Evolutionary conservation across 2,329 filamentous ascomycete species (phyloP), one percentile per base, ranked within the genome.

Genomic region (Dactylellina haptotyla): DNA sequence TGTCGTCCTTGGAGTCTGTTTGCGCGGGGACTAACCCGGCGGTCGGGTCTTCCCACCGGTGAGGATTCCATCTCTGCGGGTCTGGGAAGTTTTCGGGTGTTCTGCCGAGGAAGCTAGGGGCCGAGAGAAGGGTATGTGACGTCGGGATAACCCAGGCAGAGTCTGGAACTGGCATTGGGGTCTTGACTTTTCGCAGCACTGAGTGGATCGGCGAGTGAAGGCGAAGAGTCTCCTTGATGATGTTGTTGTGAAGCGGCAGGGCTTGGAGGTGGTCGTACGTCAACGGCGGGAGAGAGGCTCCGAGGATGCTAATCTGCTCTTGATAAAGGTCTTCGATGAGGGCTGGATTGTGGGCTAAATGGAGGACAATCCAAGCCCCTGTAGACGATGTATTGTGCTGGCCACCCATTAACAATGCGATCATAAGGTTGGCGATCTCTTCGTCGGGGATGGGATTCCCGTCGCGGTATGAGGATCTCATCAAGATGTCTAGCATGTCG

Each of bases 121-220:
- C 92, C 39, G 93, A 89, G 76, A 98, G 88, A 46, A 98, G 87
- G 37, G 87, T 88, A 83, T 96, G 93, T 46, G 86, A 87, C 3
- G 90, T 87, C 5, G 94, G 93, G 76, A 98, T 88, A 65, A 91
- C 87, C 79, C 89, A 96, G 77, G 90, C 90, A 43, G 92, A 96
- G 76, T 90, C 91, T 28, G 92, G 88, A 25, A 97, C 87, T 9
- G 88, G 86, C 87, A 97, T 92, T 70, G 93, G 92, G 76, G 88
- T 87, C 84, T 94, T 97, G 81, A 97, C 94, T 78, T 91, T 90
- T 78, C 93, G 92, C 85, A 98, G 87, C 79, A 98, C 96, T 56
- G 91, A 95, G 85, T 97, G 93, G 79, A 98, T 97, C 0, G 93
- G 93, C 0, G 93, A 90, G 81, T 97, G 91, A 14, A 97, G 85